Conservation (phyloP, 2,329 filamentous ascomycete genomes). For the Talaromyces rugulosus region DNA sequence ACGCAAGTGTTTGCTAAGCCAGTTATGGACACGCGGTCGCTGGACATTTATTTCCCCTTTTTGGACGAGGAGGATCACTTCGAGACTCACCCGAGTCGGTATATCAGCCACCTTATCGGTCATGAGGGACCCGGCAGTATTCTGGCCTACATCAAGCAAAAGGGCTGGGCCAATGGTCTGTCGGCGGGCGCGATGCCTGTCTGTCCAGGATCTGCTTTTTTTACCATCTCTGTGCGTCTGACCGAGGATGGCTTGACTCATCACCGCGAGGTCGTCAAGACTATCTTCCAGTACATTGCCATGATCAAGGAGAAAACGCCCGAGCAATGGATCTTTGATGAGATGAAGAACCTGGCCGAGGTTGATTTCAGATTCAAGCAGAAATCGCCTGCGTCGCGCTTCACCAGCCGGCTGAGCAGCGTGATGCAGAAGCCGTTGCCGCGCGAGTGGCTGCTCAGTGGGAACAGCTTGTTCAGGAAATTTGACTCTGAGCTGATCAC, state of each 20-base stretch:
- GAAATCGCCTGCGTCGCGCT: constrained; percentile 83
- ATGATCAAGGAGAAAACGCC: constrained; percentile 76
- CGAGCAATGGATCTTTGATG: constrained; percentile 89
- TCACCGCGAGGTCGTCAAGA: constrained; percentile 76
- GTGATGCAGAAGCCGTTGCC: constrained; percentile 90
- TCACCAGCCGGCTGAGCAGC: constrained; percentile 77
- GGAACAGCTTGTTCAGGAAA: constrained; percentile 67
- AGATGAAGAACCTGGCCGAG: constrained; percentile 84
- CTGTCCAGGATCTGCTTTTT: constrained; percentile 76
- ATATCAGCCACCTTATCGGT: constrained; percentile 83
- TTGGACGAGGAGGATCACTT: constrained; percentile 77
- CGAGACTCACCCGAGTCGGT: constrained; percentile 76
- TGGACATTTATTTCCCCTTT: constrained; percentile 80
- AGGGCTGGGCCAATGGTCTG: constrained; percentile 82
- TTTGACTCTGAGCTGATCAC: constrained; percentile 77
- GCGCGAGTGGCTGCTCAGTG: constrained; percentile 82
- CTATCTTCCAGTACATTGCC: constrained; percentile 86
- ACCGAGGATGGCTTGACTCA: constrained; percentile 81
- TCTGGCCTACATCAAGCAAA: constrained; percentile 81
- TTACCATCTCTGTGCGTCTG: constrained; percentile 72
- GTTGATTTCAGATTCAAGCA: constrained; percentile 94
- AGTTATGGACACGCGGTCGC: constrained; percentile 77
- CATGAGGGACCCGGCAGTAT: constrained; percentile 92
- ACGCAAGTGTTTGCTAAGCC: constrained; percentile 84
- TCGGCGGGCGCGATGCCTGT: constrained; percentile 71